A percentile compares a stretch with the other conserved stretches of the same genome.
phyloP scores from a whole-genome alignment of 345 rosid genomes.

The Salix purpurea region DNA sequence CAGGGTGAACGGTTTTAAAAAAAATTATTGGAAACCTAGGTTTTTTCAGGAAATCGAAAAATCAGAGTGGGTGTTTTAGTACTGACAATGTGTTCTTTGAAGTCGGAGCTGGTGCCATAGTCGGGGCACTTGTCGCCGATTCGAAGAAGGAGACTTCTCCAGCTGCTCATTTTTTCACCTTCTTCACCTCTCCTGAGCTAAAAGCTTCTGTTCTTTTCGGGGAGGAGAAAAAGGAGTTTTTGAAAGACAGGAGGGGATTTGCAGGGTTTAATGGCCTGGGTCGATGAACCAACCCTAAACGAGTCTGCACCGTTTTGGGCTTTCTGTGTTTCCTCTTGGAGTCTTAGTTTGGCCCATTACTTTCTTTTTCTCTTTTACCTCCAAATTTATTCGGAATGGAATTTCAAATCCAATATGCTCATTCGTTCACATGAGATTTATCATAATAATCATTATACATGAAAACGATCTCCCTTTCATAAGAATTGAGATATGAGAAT shows the following conservation, averaged over 20 bases:
- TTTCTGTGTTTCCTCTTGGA: too few relatives aligned
- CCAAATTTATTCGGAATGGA: too few relatives aligned
- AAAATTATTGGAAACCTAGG: conserved; percentile 11
- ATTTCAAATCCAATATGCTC: too few relatives aligned
- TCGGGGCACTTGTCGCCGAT: conserved; percentile 87
- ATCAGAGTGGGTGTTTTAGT: conserved; percentile 7
- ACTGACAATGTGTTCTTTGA: conserved; percentile 78
- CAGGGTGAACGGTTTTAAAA: background rate
- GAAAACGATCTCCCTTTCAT: too few relatives aligned
- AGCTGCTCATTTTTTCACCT: conserved; percentile 49
- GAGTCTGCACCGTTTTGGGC: too few relatives aligned
- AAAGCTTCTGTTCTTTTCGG: background rate
- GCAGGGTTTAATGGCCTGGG: too few relatives aligned
- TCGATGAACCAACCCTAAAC: too few relatives aligned
- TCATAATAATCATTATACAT: too few relatives aligned
- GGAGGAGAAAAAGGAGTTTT: background rate
- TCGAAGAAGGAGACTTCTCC: conserved; percentile 81
- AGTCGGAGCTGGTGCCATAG: conserved; percentile 64
- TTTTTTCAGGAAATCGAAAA: conserved; percentile 2
- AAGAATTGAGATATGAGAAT: too few relatives aligned
- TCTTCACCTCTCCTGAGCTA: background rate
- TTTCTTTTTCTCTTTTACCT: too few relatives aligned
- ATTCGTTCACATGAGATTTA: too few relatives aligned
- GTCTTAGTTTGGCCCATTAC: too few relatives aligned
- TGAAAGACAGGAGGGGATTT: background rate